phyloP scores from a whole-genome alignment of 2,329 filamentous ascomycete genomes.

The Dothistroma septosporum region DNA sequence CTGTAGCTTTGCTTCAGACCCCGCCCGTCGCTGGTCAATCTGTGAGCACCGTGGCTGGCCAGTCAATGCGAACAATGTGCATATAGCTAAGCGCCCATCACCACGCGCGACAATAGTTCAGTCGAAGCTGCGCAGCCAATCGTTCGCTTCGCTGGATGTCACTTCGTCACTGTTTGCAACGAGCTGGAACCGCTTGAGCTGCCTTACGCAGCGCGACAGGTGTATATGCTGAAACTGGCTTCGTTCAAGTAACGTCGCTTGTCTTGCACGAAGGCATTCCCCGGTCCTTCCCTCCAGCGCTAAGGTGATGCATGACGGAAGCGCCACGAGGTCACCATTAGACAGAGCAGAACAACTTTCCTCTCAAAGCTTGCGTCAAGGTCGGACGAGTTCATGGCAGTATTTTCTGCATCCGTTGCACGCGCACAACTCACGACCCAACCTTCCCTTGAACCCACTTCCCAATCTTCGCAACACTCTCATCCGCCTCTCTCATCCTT shows the following conservation, averaged over 20 bases:
- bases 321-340: too few relatives aligned
- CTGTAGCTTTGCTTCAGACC: background rate
- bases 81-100: background rate
- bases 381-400: too few relatives aligned
- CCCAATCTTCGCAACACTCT: conserved; percentile 9
- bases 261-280: too few relatives aligned
- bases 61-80: background rate
- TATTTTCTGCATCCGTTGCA: background rate
- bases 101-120: background rate
- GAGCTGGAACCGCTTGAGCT: background rate
- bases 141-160: background rate
- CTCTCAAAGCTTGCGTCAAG: too few relatives aligned
- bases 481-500: conserved; percentile 24
- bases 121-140: background rate
- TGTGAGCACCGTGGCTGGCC: background rate
- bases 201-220: background rate
- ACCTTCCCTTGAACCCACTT: conserved; percentile 5
- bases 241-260: background rate
- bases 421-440: background rate
- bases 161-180: background rate
- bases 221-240: background rate
- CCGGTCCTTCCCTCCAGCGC: too few relatives aligned
- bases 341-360: too few relatives aligned
- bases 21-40: background rate
- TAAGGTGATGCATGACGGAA: too few relatives aligned